phyloP scores from a whole-genome alignment of 345 rosid genomes.

The Citrus trifoliata region DNA sequence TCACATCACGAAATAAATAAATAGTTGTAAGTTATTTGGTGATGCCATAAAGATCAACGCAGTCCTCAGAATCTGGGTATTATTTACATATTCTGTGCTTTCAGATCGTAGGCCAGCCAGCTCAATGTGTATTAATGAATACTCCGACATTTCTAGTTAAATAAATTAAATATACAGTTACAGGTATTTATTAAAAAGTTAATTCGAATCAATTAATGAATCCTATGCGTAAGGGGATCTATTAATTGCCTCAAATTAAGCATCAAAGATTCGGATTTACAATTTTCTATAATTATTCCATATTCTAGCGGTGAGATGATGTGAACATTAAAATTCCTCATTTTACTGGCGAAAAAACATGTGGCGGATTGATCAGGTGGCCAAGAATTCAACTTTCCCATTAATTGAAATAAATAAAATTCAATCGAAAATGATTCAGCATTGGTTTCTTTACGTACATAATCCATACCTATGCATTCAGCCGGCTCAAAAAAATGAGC shows the following conservation, averaged over 20 bases:
- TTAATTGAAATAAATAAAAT: not conserved
- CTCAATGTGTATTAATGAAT: not conserved
- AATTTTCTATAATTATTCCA: not conserved
- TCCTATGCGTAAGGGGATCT: not conserved
- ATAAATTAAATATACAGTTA: not conserved
- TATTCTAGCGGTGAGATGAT: no score
- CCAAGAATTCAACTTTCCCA: not conserved
- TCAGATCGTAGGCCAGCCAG: not conserved
- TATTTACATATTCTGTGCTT: conserved; percentile 5
- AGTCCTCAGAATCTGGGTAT: conserved; percentile 21
- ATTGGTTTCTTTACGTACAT: not conserved
- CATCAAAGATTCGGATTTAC: not conserved
- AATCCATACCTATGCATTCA: not conserved
- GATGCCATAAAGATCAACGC: conserved; percentile 12
- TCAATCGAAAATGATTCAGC: not conserved
- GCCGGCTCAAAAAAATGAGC: not conserved
- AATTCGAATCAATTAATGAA: not conserved
- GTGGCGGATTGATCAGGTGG: not conserved
- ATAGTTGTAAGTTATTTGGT: not conserved
- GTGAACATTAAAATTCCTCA: not conserved
- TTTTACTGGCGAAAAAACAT: not conserved
- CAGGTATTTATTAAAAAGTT: not conserved
- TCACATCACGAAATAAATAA: not conserved
- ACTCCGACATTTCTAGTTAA: no score
- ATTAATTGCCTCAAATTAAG: not conserved